These are phyloP conservation scores for Mycosphaerella sp. DNA, from an alignment of 2,329 filamentous ascomycete genomes.

Conservation along the genomic window DNA sequence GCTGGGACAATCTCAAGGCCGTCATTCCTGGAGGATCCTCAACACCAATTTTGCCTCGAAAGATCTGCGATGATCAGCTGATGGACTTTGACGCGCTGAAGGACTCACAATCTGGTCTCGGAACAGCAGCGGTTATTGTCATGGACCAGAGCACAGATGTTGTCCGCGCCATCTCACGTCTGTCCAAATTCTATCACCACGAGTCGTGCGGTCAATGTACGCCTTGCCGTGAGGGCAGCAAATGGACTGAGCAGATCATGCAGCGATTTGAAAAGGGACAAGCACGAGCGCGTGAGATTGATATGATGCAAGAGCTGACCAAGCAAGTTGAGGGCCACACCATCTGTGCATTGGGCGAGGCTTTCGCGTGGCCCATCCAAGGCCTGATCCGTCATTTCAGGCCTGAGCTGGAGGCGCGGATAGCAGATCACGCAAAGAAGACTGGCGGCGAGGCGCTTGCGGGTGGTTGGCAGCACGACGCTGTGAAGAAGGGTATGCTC, in stretches of 20 bases:
- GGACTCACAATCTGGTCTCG: constrained; percentile 94
- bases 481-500: constrained; percentile 70
- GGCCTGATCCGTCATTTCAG: constrained; percentile 97
- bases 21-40: constrained; percentile 95
- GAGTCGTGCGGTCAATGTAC: constrained; percentile 98
- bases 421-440: constrained; percentile 70
- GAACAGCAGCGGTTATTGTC: constrained; percentile 95
- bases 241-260: constrained; percentile 99
- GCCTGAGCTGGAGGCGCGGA: constrained; percentile 86
- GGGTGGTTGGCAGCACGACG: constrained; percentile 78
- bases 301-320: constrained; percentile 98
- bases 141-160: constrained; percentile 99
- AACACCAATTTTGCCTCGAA: constrained; percentile 88
- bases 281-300: constrained; percentile 85
- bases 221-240: constrained; percentile 97
- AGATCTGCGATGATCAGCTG: constrained; percentile 83
- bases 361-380: constrained; percentile 97
- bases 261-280: constrained; percentile 86
- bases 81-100: constrained; percentile 99
- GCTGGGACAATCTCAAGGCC: constrained; percentile 95
- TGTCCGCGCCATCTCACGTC: constrained; percentile 83
- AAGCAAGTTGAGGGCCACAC: constrained; percentile 99
- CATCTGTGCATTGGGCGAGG: constrained; percentile 95
- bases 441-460: constrained; percentile 68
- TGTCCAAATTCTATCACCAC: constrained; percentile 97